phyloP scores from a whole-genome alignment of 352 stramenopile genomes.

The Elongisporangium prolatum region DNA sequence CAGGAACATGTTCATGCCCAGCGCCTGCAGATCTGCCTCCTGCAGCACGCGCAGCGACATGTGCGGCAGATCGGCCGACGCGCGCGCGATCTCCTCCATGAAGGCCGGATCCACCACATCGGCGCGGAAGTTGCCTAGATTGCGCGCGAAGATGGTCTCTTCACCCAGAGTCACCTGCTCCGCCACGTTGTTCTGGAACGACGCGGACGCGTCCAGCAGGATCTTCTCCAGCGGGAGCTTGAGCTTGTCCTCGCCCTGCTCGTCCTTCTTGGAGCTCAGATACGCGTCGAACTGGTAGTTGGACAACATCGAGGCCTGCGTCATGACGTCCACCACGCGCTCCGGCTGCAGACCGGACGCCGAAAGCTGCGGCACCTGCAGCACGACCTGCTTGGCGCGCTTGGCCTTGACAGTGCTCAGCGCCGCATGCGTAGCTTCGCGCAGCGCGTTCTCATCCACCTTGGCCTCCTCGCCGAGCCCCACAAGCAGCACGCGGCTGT shows the following conservation, averaged over 20 bases:
- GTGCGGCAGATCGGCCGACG: constrained; percentile 67
- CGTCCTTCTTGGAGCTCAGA: constrained; percentile 47
- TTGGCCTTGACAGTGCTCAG: constrained; percentile 48
- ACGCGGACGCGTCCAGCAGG: constrained; percentile 39
- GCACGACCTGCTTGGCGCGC: constrained; percentile 38
- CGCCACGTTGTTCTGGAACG: constrained; percentile 57
- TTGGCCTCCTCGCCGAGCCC: constrained; percentile 65
- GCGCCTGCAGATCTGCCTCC: constrained; percentile 58
- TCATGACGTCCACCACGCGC: constrained; percentile 64
- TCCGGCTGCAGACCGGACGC: constrained; percentile 17
- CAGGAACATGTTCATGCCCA: constrained; percentile 86
- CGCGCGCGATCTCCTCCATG: constrained; percentile 71
- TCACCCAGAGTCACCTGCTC: constrained; percentile 68
- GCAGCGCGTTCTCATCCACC: constrained; percentile 56
- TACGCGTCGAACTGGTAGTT: constrained; percentile 89
- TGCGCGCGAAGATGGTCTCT: constrained; percentile 83
- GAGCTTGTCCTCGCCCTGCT: constrained; percentile 60
- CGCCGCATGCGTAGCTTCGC: constrained; percentile 62
- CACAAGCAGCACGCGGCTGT: constrained; percentile 67
- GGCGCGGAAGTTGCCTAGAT: constrained; percentile 79
- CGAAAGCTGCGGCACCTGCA: constrained; percentile 45
- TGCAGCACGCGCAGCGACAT: constrained; percentile 80
- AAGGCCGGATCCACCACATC: constrained; percentile 77
- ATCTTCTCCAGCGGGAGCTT: constrained; percentile 63
- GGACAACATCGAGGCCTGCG: constrained; percentile 74